Conservation (phyloP, 192 early-diverging fungal genomes). For the Entomortierella chlamydospora region DNA sequence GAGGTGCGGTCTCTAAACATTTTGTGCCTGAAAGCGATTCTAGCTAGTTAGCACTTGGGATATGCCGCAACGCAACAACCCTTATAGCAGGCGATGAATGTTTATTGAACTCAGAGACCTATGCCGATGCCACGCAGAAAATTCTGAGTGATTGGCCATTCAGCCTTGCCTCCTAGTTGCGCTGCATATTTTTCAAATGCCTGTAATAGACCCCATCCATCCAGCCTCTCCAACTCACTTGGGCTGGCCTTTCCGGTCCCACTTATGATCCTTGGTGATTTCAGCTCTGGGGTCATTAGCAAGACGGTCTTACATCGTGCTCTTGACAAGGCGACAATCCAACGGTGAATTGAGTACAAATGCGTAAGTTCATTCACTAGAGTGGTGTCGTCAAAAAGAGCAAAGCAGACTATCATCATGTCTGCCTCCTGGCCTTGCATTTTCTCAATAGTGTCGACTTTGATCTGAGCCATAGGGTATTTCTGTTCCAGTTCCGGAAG, state of each 20-base stretch:
- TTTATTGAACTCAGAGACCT: too few relatives aligned
- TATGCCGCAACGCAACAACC: too few relatives aligned
- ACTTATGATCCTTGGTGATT: constrained; percentile 34
- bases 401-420: constrained; percentile 71
- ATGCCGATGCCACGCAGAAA: constrained; percentile 17
- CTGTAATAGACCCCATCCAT: constrained; percentile 41
- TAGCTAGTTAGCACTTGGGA: too few relatives aligned
- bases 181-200: constrained; percentile 31
- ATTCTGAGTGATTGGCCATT: constrained; percentile 19
- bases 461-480: constrained; percentile 33
- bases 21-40: too few relatives aligned
- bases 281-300: constrained; percentile 42
- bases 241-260: constrained; percentile 21
- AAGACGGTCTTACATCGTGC: constrained; percentile 57
- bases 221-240: constrained; percentile 18
- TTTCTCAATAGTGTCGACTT: constrained; percentile 64
- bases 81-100: too few relatives aligned
- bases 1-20: too few relatives aligned
- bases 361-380: constrained; percentile 42
- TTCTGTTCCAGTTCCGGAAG: constrained; percentile 9
- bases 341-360: constrained; percentile 58
- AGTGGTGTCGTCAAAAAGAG: constrained; percentile 48
- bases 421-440: constrained; percentile 70
- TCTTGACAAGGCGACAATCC: constrained; percentile 60
- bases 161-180: constrained; percentile 22